Conservation (phyloP, 176 grass and related monocot species). For the Aechmea fasciata region DNA sequence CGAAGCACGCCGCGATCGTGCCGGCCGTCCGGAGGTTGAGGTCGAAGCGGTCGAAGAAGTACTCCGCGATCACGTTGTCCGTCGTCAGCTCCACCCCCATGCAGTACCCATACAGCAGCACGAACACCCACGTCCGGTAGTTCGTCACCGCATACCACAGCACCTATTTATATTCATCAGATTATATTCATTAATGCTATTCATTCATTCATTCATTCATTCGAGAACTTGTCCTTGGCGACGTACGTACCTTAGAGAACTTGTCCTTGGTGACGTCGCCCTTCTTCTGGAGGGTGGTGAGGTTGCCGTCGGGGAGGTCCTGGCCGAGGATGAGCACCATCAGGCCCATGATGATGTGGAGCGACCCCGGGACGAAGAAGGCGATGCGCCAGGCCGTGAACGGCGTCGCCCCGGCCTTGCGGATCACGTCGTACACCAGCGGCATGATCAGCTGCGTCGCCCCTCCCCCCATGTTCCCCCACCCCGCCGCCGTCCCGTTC, state of each 20-base stretch:
- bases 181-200: no score
- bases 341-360: slow-evolving; percentile 62
- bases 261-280: slow-evolving; percentile 52
- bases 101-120: slow-evolving; percentile 69
- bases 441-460: slow-evolving; percentile 94
- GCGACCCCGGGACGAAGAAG: slow-evolving; percentile 56
- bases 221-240: no score
- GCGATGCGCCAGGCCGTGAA: slow-evolving; percentile 70
- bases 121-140: slow-evolving; percentile 90
- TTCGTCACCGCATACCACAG: slow-evolving; percentile 51
- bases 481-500: slow-evolving; percentile 50
- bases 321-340: slow-evolving; percentile 64
- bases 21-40: slow-evolving; percentile 63
- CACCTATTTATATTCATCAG: slow-evolving; percentile 30
- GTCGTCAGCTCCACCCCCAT: slow-evolving; percentile 95
- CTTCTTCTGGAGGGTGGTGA: slow-evolving; percentile 43
- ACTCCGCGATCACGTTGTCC: slow-evolving; percentile 90
- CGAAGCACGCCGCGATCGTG: slow-evolving; percentile 75
- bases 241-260: slow-evolving; percentile 71
- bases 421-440: slow-evolving; percentile 58
- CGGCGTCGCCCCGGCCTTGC: slow-evolving; percentile 30
- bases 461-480: slow-evolving; percentile 89
- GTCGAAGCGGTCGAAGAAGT: slow-evolving; percentile 66
- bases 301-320: slow-evolving; percentile 82
- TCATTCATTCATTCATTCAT: no score